Evolutionary conservation across 306 rosid genomes (phyloP), one percentile per base, ranked within the genome.

Genomic region (Macrotyloma uniflorum): DNA sequence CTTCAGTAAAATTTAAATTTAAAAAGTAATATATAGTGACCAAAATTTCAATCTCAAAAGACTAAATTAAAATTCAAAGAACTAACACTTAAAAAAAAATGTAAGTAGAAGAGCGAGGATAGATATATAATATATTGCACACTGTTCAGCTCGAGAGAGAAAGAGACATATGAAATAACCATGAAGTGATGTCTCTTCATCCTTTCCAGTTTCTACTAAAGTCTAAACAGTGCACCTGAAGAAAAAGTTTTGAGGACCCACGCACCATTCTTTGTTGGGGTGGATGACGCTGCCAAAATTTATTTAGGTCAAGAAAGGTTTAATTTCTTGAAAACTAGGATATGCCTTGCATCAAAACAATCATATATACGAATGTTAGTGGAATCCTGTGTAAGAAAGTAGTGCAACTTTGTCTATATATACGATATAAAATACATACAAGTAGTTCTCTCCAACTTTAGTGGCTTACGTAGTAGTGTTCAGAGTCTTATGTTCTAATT

Each of bases 341-440:
- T 49, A 49, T 8, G 79, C 79, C 38, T 33, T 47, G 70, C 23
- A 46, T 42, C 47, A 40, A 12, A 15, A 11, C 14, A 28, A 30
- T 61, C 24, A 63, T 63, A 32, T 63, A 49, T 35, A 49, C 75
- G 22, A 51, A 20, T 53, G 5, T 42, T 54, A 51, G 86, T 85
- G 91, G 85, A 64, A 80, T 88, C 86, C 69, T 78, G 76, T 19
- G 85, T 13, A 83, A 73, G 80, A 77, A 74, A 66, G 74, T 20
- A 47, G 30, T 5, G 11, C 26, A 46, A 23, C 69, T 35, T n/a
- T 63, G 69, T 59, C 26, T 63, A 64, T 64, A 8, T 63, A 64
- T 64, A n/a, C 24, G 68, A 26, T 61, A 62, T 62, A 62, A n/a
- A 62, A 62, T 62, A 63, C 28, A 32, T 33, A 18, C 24, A 13